Percentiles rank a stretch among this genome's conserved stretches.
These are phyloP conservation scores for Penicillium subrubescens DNA, from an alignment of 495 filamentous ascomycete species.

Conservation along the genomic window DNA sequence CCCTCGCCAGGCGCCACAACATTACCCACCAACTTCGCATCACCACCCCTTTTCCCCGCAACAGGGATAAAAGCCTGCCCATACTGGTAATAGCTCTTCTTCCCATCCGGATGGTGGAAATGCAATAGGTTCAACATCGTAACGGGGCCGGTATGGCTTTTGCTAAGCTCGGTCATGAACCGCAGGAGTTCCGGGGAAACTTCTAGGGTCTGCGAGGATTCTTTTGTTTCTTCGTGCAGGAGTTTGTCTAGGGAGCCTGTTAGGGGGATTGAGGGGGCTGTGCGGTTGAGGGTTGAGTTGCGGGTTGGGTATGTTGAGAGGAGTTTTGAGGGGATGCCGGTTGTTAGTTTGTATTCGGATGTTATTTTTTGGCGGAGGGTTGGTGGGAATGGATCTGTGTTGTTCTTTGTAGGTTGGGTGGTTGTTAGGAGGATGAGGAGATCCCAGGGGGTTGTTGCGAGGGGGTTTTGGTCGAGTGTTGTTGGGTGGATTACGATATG, in stretches of 20 bases:
- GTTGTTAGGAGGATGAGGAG: conserved; percentile 55
- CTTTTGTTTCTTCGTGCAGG: conserved; percentile 28
- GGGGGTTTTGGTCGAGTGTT: conserved; percentile 43
- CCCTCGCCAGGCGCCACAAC: conserved; percentile 41
- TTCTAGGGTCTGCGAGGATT: conserved; percentile 55
- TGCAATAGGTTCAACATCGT: conserved; percentile 72
- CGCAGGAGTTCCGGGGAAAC: conserved; percentile 49
- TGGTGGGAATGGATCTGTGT: conserved; percentile 34
- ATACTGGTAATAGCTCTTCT: conserved; percentile 59
- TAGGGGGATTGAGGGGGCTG: conserved; percentile 34
- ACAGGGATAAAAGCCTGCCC: conserved; percentile 58
- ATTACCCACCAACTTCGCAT: conserved; percentile 64
- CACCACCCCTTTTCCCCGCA: conserved; percentile 56
- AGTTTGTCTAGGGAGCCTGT: conserved; percentile 40
- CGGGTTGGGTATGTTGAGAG: conserved; percentile 45
- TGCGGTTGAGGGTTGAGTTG: conserved; percentile 51
- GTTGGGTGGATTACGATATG: conserved; percentile 56
- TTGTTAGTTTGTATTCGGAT: conserved; percentile 49
- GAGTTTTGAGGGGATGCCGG: conserved; percentile 57
- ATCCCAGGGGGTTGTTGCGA: conserved; percentile 58
- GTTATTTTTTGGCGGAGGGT: conserved; percentile 33
- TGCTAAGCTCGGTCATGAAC: conserved; percentile 46
- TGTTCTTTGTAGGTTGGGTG: not conserved
- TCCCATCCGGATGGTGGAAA: conserved; percentile 53
- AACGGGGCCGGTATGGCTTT: conserved; percentile 49